Evolutionary conservation across 169 alveolate species (phyloP), one percentile per base, ranked within the genome.

Genomic region (Plasmodium inui): DNA sequence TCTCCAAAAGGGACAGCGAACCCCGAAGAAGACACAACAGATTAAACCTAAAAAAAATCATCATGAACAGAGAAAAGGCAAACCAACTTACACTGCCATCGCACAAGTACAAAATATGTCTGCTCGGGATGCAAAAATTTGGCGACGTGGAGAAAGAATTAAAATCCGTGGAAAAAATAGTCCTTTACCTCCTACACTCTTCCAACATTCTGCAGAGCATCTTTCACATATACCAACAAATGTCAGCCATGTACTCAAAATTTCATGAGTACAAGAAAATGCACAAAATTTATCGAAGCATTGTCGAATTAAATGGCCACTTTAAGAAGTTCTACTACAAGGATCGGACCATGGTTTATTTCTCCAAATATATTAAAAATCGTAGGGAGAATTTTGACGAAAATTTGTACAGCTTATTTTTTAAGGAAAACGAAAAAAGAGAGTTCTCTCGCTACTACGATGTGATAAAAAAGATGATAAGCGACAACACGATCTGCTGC

Each of bases 301-400:
- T 88, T 39, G 73, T 88, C 28, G 37, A 57, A 39, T 19, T 88
- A 39, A 55, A 78, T n/a, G 83, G 67, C 22, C 72, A 78, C 44
- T 55, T 57, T 53, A 88, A 88, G 50, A 79, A 32, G 9, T 88
- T 61, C 30, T 88, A 88, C 79, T 88, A 88, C 67, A 78, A 34
- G 61, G 89, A 79, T 79, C 80, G 82, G 34, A 19, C 82, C 44
- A 50, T 89, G 8, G 53, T 89, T 6, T 70, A 89, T 79, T 89
- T 89, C 32, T 79, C 94, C 14, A 89, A 89, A 44, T 79, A 78
- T 89, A 39, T 79, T 17, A 89, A 89, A 89, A 89, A 89, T 26
- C 71, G 90, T 37, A 89, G 70, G 67, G 89, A 89, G 30, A 57
- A 78, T 89, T 89, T 89, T 67, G 94, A 89, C 34, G 89, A 89